Conservation (phyloP, 164 flowering plant genomes). For the Stephania japonica region DNA sequence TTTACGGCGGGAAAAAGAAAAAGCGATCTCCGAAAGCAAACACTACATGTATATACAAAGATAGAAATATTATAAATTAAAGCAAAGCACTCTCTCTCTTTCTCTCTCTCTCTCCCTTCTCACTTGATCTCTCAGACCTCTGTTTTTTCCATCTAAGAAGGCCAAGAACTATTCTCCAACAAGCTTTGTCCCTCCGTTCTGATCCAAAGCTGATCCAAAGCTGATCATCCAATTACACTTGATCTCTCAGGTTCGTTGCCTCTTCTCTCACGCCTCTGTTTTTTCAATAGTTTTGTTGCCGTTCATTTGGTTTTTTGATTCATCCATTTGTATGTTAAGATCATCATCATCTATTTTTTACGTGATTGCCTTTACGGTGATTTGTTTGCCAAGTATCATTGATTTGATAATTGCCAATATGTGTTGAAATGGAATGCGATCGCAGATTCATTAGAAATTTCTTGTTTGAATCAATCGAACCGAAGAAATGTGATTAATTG, state of each 20-base stretch:
- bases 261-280: too few relatives aligned
- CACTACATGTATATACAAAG: neutral
- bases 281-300: too few relatives aligned
- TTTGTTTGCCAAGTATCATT: too few relatives aligned
- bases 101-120: neutral
- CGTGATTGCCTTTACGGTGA: neutral
- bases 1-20: constrained; percentile 9
- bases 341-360: neutral
- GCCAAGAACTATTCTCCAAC: neutral
- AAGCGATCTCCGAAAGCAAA: neutral
- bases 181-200: neutral
- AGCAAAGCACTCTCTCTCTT: neutral
- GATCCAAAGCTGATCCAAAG: neutral
- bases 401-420: too few relatives aligned
- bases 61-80: neutral
- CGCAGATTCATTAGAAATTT: too few relatives aligned
- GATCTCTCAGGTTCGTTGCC: constrained; percentile 1
- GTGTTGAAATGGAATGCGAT: neutral
- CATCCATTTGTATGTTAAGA: neutral
- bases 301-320: neutral
- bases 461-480: neutral
- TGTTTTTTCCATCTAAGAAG: constrained; percentile 8
- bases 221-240: too few relatives aligned
- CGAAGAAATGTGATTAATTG: neutral
- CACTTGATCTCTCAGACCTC: neutral